phyloP scores from a whole-genome alignment of 306 rosid species.

The Mimosa bimucronata region DNA sequence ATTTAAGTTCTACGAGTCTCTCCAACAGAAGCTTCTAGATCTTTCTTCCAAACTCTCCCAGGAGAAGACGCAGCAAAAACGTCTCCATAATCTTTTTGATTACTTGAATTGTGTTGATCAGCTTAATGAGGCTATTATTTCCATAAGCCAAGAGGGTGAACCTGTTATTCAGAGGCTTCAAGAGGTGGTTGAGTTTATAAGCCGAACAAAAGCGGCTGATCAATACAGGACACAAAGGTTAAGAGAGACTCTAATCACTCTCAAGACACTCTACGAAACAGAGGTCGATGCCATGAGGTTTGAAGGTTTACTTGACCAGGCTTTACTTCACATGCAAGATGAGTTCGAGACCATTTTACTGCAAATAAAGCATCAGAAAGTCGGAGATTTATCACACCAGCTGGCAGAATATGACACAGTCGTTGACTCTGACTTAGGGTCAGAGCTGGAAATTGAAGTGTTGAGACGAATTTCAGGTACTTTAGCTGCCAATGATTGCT shows the following conservation, averaged over 20 bases:
- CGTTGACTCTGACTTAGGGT: constrained; percentile 51
- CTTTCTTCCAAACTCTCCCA: constrained; percentile 50
- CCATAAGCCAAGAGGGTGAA: constrained; percentile 65
- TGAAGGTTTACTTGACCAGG: constrained; percentile 79
- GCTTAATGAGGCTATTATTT: constrained; percentile 50
- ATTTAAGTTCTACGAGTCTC: constrained; percentile 60
- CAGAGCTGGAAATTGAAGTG: constrained; percentile 62
- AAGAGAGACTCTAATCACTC: constrained; percentile 68
- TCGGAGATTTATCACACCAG: constrained; percentile 25
- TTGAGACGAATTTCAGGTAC: constrained; percentile 59
- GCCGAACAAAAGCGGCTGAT: constrained; percentile 85
- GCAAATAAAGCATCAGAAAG: constrained; percentile 54
- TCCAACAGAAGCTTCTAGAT: constrained; percentile 55
- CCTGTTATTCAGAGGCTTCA: constrained; percentile 80
- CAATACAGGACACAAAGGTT: constrained; percentile 55
- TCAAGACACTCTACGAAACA: constrained; percentile 70
- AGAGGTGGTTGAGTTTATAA: constrained; percentile 89
- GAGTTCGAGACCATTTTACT: constrained; percentile 65
- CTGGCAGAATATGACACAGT: constrained; percentile 21
- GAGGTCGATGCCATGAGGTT: constrained; percentile 82
- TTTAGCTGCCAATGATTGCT: constrained; percentile 74
- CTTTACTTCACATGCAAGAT: constrained; percentile 76
- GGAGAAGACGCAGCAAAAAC: constrained; percentile 29
- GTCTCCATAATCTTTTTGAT: constrained; percentile 54
- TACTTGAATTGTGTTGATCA: constrained; percentile 64